Base-by-base conservation (phyloP, 257 asterid genomes). In the Lycium barbarum region DNA sequence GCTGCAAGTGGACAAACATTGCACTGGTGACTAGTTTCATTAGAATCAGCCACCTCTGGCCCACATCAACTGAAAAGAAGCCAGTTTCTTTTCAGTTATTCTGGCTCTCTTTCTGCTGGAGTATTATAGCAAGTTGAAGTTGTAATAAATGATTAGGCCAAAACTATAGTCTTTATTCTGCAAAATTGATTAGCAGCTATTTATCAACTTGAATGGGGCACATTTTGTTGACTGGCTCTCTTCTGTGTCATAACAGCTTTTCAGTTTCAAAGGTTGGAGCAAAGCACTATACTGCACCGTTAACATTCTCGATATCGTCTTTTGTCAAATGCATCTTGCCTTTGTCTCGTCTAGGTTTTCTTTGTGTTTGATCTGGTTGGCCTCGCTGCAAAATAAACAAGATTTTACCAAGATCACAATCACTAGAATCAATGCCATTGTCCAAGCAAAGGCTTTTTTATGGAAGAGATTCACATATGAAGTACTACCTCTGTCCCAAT, bases 281-380 rank as follows among this genome's bases (percentile, higher is more conserved):
- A 22, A 22, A 47, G 83, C 8, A 58, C 83, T 66, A 88, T n/a
- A 74, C 62, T 74, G 88, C 86, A 67, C 85, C 89, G 2, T 66
- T 82, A 68, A 95, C 86, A 88, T 83, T 86, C 84, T 88, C 33
- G 66, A 96, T 91, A 84, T 94, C 98, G 78, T 90, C 93, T 83
- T 94, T 93, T 2, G 86, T 83, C 67, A 96, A 85, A 58, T 91
- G 91, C 97, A 92, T 93, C 88, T 95, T 96, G 47, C 98, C 99
- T 86, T 88, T 91, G 83, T 91, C 97, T 22, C 94, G 90, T 83
- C 83, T 90, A 38, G 78, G 80, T 36, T 73, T 90, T 6, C 35
- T 87, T 81, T 87, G 88, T 84, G 70, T 79, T 84, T 91, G 89
- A 54, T 87, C 97, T 0, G 95, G 95, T 66, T 91, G 90, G 59